Conservation (phyloP, 805 yeast genomes). For the Saitoella complicata region DNA sequence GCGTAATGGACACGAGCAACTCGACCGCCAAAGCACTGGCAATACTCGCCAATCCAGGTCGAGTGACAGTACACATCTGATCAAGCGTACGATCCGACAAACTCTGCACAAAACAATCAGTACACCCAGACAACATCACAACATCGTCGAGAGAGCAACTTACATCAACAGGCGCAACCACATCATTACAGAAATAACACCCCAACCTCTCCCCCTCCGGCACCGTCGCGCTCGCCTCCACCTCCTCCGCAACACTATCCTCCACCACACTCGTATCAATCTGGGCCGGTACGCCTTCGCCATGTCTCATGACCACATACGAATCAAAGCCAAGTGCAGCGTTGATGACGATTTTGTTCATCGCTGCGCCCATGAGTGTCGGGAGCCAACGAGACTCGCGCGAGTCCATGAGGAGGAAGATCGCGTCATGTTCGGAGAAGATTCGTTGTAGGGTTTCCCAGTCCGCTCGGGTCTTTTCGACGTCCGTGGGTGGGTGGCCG, state of each 20-base stretch:
- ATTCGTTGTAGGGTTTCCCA: constrained; percentile 38
- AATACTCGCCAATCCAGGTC: constrained; percentile 86
- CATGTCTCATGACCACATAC: constrained; percentile 88
- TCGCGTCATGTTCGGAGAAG: constrained; percentile 52
- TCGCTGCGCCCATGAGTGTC: constrained; percentile 55
- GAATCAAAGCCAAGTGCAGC: constrained; percentile 94
- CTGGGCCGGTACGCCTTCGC: constrained; percentile 22
- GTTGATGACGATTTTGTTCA: constrained; percentile 61
- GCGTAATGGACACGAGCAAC: constrained; percentile 54
- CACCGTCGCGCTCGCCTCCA: constrained; percentile 2
- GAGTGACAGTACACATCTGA: constrained; percentile 96
- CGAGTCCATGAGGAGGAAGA: constrained; percentile 79
- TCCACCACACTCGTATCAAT: constrained; percentile 16
- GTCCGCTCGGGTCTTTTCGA: constrained; percentile 31
- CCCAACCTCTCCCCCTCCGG: constrained; percentile 40
- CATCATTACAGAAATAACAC: constrained; percentile 91
- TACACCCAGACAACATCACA: too few species aligned
- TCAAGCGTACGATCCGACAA: constrained; percentile 78
- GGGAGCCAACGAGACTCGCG: constrained; percentile 98
- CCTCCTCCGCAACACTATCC: constrained; percentile 10
- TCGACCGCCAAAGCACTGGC: constrained; percentile 84
- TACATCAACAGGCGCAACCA: constrained; percentile 73
- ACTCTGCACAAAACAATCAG: constrained; percentile 22
- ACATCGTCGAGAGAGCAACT: background rate
- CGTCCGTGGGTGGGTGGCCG: constrained; percentile 68